These are phyloP conservation scores for Scedosporium apiospermum DNA, from an alignment of 2,329 filamentous ascomycete genomes.

Conservation along the genomic window DNA sequence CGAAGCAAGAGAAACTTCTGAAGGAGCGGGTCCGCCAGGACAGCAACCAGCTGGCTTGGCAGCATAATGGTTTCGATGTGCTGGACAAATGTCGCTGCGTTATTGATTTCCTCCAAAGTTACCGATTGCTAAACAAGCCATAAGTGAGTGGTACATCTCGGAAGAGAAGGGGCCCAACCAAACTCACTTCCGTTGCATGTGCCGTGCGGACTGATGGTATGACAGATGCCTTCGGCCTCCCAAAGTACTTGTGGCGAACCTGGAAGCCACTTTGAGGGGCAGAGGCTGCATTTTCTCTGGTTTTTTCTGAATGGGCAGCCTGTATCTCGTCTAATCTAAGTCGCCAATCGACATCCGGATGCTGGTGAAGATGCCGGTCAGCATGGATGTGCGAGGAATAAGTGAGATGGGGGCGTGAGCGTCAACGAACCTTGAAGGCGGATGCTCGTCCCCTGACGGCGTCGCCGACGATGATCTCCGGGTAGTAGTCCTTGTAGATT, in stretches of 20 bases:
- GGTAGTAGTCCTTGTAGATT: conserved; percentile 87
- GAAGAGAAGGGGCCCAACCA: background rate
- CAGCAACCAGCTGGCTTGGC: conserved; percentile 72
- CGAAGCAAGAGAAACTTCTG: conserved; percentile 67
- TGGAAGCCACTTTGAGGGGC: conserved; percentile 48
- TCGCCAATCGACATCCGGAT: conserved; percentile 70
- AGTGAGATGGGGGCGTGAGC: background rate
- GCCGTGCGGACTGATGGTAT: conserved; percentile 66
- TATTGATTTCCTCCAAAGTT: conserved; percentile 71
- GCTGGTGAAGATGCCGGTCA: conserved; percentile 30
- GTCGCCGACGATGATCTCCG: conserved; percentile 74
- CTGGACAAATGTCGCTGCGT: conserved; percentile 57
- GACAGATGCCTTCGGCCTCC: conserved; percentile 30
- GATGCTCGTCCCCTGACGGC: conserved; percentile 50
- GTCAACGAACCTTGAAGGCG: conserved; percentile 43
- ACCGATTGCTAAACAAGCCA: conserved; percentile 39
- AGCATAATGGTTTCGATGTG: conserved; percentile 70
- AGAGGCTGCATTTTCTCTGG: conserved; percentile 25
- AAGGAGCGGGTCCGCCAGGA: conserved; percentile 64
- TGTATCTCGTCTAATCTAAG: conserved; percentile 59
- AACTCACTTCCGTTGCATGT: conserved; percentile 54
- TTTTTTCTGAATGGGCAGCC: conserved; percentile 41
- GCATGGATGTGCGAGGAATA: background rate
- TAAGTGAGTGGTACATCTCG: no score
- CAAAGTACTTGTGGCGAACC: conserved; percentile 24